Percentiles rank a stretch among this genome's conserved stretches.
These are phyloP conservation scores for Astragalus glycyphyllos DNA, from an alignment of 306 rosid species.

Conservation along the genomic window DNA sequence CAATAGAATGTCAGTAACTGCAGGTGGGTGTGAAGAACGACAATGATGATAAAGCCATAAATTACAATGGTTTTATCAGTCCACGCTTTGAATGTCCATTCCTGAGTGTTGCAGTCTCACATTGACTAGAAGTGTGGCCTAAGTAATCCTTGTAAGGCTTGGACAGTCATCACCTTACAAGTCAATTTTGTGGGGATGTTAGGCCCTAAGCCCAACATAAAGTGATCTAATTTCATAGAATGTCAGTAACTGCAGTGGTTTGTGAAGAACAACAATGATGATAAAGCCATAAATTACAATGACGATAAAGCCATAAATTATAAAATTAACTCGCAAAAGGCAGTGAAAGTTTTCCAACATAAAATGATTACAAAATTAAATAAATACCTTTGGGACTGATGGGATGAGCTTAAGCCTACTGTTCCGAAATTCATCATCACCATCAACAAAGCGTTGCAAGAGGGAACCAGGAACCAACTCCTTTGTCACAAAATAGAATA, in stretches of 20 bases:
- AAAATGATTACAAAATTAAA: conserved; percentile 38
- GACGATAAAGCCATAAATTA: conserved; percentile 9
- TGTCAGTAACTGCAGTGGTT: background rate
- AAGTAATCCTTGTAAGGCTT: too few species aligned
- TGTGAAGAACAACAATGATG: background rate
- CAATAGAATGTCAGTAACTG: background rate
- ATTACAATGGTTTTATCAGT: background rate
- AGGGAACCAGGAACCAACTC: conserved; percentile 89
- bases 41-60: conserved; percentile 1
- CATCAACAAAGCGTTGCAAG: conserved; percentile 95
- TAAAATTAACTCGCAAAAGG: conserved; percentile 23
- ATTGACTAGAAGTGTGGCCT: too few species aligned
- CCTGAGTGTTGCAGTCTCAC: too few species aligned
- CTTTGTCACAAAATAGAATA: conserved; percentile 89
- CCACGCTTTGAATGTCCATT: too few species aligned
- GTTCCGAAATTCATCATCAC: conserved; percentile 97
- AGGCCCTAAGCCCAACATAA: too few species aligned
- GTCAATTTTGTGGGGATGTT: too few species aligned
- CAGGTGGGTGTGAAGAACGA: background rate
- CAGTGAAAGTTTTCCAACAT: conserved; percentile 22
- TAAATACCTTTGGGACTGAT: conserved; percentile 92
- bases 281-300: conserved; percentile 2
- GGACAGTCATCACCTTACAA: too few species aligned
- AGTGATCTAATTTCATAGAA: background rate
- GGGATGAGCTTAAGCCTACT: conserved; percentile 98